phyloP scores from a whole-genome alignment of 768 basidiomycete species.

The Leucogyrophana mollusca region DNA sequence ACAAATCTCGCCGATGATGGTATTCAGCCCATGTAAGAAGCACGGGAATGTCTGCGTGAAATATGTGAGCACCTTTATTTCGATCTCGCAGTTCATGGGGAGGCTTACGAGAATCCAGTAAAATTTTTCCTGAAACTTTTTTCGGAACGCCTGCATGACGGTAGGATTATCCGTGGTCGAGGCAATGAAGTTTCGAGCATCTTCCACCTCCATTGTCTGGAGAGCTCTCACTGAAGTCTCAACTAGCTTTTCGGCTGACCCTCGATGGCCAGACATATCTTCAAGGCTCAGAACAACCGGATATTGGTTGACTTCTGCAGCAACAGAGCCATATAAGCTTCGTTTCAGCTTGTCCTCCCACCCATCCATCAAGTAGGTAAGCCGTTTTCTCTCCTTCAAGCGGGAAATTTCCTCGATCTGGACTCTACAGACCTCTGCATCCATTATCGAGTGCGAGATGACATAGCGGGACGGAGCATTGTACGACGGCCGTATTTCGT shows the following conservation, averaged over 20 bases:
- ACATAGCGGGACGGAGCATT: constrained; percentile 18
- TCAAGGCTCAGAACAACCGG: constrained; percentile 22
- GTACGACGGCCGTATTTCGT: constrained; percentile 25
- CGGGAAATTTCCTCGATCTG: constrained; percentile 15
- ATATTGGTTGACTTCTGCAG: constrained; percentile 17
- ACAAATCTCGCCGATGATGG: constrained; percentile 26
- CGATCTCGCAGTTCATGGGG: not conserved
- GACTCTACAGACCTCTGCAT: constrained; percentile 18
- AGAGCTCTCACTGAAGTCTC: constrained; percentile 15
- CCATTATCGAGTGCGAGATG: constrained; percentile 19
- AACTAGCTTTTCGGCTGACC: constrained; percentile 20
- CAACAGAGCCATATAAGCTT: constrained; percentile 24
- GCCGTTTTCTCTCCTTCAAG: constrained; percentile 10
- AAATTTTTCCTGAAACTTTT: constrained; percentile 17
- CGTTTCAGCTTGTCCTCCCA: constrained; percentile 27
- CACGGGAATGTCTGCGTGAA: constrained; percentile 21
- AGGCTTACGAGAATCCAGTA: constrained; percentile 24
- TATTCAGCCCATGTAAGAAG: constrained; percentile 31
- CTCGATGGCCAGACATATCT: constrained; percentile 21
- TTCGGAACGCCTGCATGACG: constrained; percentile 26
- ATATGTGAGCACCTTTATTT: constrained; percentile 3
- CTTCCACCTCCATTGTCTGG: constrained; percentile 15
- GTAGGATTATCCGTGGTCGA: constrained; percentile 31
- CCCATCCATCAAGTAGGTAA: constrained; percentile 29
- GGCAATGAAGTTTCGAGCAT: constrained; percentile 20